These are phyloP conservation scores for Ophiocordyceps camponoti-leonardi DNA, from an alignment of 2,329 filamentous ascomycete species.

Conservation along the genomic window DNA sequence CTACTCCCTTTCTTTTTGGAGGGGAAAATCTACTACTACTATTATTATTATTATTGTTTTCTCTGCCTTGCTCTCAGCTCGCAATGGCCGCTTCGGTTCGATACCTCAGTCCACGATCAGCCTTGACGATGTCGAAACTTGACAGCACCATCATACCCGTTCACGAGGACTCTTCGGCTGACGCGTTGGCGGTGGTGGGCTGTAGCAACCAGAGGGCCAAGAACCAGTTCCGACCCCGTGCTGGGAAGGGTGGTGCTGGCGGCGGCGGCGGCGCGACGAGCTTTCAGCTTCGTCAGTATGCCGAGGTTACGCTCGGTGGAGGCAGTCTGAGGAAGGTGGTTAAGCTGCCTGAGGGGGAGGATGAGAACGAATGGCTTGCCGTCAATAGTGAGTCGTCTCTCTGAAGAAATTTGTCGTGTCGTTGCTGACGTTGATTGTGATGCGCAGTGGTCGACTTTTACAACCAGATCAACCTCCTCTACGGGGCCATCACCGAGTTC, in stretches of 20 bases:
- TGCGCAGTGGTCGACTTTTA: constrained; percentile 91
- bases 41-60: neutral
- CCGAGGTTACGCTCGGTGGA: constrained; percentile 87
- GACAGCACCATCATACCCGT: constrained; percentile 15
- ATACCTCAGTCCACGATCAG: constrained; percentile 16
- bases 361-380: constrained; percentile 94
- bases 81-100: constrained; percentile 9
- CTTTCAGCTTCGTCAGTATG: constrained; percentile 95
- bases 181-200: constrained; percentile 7
- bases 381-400: constrained; percentile 61
- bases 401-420: no score
- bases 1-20: neutral
- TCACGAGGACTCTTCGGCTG: constrained; percentile 14
- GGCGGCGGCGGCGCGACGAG: constrained; percentile 69
- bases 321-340: constrained; percentile 93
- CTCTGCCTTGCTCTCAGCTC: neutral
- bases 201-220: constrained; percentile 69
- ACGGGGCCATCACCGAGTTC: constrained; percentile 97
- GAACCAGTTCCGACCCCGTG: constrained; percentile 81
- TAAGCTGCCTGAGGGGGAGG: constrained; percentile 90
- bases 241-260: constrained; percentile 46
- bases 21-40: neutral
- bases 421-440: neutral
- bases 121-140: constrained; percentile 13
- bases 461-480: constrained; percentile 98